A percentile compares a stretch with the other conserved stretches of the same genome.
Evolutionary conservation across 1,284 basidiomycete species (phyloP).

Genomic region (Testicularia cyperi): DNA sequence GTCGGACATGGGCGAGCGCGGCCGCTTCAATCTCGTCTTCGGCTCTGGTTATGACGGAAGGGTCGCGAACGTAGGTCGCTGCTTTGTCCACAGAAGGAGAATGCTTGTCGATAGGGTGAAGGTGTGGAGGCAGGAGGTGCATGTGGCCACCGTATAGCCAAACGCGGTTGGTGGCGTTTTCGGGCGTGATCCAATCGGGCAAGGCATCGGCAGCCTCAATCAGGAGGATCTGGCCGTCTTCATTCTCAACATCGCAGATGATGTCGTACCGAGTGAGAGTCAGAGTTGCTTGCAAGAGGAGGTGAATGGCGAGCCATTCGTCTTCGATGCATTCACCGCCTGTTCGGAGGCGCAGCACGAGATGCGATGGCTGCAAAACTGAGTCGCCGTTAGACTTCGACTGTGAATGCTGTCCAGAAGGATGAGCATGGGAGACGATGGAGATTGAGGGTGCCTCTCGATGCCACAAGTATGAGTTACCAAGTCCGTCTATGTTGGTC

Average conservation of each 20-base stretch:
- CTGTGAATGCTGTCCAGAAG: constrained; percentile 2
- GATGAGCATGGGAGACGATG: too few relatives aligned
- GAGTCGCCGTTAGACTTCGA: too few relatives aligned
- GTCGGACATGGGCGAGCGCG: constrained; percentile 27
- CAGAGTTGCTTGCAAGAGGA: constrained; percentile 58
- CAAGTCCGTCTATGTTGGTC: constrained; percentile 2
- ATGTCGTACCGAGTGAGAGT: constrained; percentile 11
- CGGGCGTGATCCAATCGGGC: constrained; percentile 86
- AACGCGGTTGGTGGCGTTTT: constrained; percentile 86
- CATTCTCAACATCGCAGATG: constrained; percentile 68
- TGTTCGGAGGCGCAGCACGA: constrained; percentile 26
- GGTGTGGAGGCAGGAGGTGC: constrained; percentile 78
- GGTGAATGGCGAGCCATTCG: constrained; percentile 91
- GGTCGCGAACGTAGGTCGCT: constrained; percentile 50
- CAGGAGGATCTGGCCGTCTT: constrained; percentile 92
- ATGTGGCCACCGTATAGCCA: constrained; percentile 83
- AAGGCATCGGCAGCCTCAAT: constrained; percentile 92
- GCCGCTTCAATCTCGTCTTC: constrained; percentile 23
- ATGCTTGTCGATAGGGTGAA: constrained; percentile 65
- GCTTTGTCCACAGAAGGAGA: constrained; percentile 53
- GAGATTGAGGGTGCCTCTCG: constrained; percentile 45
- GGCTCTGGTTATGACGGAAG: constrained; percentile 66
- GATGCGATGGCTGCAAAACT: constrained; percentile 11
- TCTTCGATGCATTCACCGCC: constrained; percentile 80
- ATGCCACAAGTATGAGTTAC: constrained; percentile 54